phyloP scores from a whole-genome alignment of 257 asterid species.

The Anisodus tanguticus region DNA sequence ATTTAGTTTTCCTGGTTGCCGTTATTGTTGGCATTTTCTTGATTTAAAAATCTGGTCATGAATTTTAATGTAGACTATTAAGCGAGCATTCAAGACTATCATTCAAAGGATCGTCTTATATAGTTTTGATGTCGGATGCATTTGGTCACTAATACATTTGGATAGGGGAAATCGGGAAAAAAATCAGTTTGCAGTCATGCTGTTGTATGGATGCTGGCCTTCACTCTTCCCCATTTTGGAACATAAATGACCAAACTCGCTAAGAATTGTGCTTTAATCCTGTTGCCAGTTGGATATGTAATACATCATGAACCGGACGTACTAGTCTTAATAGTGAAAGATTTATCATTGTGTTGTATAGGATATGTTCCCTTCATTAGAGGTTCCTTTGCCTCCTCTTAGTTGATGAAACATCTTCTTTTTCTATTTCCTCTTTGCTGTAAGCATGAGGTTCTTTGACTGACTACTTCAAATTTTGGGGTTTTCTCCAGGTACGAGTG shows the following conservation, averaged over 20 bases:
- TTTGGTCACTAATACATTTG: background rate
- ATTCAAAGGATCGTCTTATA: background rate
- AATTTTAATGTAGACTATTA: background rate
- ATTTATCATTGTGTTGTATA: conserved; percentile 18
- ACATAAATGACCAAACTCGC: background rate
- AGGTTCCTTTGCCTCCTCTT: background rate
- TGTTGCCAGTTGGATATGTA: background rate
- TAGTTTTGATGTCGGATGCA: conserved; percentile 22
- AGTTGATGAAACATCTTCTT: background rate
- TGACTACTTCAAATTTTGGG: conserved; percentile 3
- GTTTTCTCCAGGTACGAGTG: conserved; percentile 70
- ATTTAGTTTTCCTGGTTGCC: background rate
- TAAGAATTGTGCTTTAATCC: background rate
- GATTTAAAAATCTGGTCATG: background rate
- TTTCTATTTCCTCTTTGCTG: background rate
- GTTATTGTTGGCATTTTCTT: background rate
- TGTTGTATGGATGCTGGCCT: background rate
- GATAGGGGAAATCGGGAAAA: background rate
- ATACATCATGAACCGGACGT: background rate
- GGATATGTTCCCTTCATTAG: background rate
- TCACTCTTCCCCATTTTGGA: background rate
- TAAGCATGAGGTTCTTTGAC: conserved; percentile 21
- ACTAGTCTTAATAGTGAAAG: background rate
- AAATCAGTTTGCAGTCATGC: background rate
- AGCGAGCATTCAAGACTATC: background rate